Conservation (phyloP, 2,329 filamentous ascomycete genomes). For the Apiospora aurea region DNA sequence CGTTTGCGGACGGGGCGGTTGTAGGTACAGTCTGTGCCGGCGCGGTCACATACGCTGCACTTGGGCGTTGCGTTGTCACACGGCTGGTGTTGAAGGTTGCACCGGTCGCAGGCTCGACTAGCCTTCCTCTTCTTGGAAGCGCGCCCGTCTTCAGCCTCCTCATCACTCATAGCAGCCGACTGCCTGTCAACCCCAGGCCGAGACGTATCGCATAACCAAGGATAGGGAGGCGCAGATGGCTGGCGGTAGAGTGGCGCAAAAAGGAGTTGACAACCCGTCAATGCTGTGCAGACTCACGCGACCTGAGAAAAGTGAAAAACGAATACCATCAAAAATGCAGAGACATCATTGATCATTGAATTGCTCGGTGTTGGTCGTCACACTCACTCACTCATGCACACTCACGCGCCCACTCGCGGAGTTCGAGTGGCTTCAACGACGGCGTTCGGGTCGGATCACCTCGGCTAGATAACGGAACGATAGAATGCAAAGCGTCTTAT, state of each 20-base stretch:
- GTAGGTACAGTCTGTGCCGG: constrained; percentile 45
- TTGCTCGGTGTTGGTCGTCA: neutral
- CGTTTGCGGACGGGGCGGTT: constrained; percentile 44
- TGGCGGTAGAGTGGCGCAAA: constrained; percentile 1
- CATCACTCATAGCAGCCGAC: constrained; percentile 39
- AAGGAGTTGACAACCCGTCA: neutral
- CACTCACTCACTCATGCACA: neutral
- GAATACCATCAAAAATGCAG: neutral
- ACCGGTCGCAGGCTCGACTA: constrained; percentile 24
- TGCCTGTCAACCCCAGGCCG: constrained; percentile 19
- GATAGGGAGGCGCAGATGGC: constrained; percentile 4
- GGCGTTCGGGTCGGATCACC: constrained; percentile 10
- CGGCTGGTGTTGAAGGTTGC: constrained; percentile 32
- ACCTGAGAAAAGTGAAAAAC: neutral
- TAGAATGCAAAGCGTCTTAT: neutral
- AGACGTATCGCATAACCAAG: constrained; percentile 24
- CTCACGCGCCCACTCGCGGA: neutral
- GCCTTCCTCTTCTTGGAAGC: constrained; percentile 24
- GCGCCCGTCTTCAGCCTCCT: constrained; percentile 41
- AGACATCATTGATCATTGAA: neutral
- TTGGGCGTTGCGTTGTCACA: constrained; percentile 56
- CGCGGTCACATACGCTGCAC: constrained; percentile 52
- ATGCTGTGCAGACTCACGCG: neutral
- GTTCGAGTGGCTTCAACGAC: neutral
- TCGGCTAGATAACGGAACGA: neutral